These are phyloP conservation scores for Stromatinia cepivora DNA, from an alignment of 2,329 filamentous ascomycete species.

Conservation along the genomic window DNA sequence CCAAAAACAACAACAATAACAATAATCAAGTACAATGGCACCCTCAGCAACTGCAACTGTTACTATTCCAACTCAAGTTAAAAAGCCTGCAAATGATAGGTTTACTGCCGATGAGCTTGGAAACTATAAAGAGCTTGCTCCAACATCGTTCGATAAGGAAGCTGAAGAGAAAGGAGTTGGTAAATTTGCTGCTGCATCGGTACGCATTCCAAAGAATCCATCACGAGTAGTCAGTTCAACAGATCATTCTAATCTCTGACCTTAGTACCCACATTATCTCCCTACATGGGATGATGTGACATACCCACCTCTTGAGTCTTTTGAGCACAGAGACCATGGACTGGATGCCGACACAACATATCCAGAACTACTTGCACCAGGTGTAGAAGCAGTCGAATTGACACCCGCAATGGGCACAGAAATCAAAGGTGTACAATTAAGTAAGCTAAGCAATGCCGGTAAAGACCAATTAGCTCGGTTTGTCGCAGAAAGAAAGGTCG, in stretches of 20 bases:
- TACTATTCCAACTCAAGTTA: slow-evolving; percentile 27
- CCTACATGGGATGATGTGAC: slow-evolving; percentile 65
- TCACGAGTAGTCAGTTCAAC: background rate
- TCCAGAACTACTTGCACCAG: slow-evolving; percentile 62
- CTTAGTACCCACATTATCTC: slow-evolving; percentile 57
- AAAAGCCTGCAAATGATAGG: slow-evolving; percentile 27
- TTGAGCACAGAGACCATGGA: slow-evolving; percentile 73
- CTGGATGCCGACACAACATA: slow-evolving; percentile 71
- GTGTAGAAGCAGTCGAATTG: slow-evolving; percentile 57
- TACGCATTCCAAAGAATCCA: slow-evolving; percentile 24
- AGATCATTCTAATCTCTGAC: background rate
- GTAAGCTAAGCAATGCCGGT: slow-evolving; percentile 63
- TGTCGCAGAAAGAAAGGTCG: slow-evolving; percentile 75
- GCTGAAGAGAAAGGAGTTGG: slow-evolving; percentile 38
- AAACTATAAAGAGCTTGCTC: slow-evolving; percentile 39
- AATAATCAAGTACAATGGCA: slow-evolving; percentile 31
- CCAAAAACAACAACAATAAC: background rate
- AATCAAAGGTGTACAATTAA: slow-evolving; percentile 69
- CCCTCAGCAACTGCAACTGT: slow-evolving; percentile 37
- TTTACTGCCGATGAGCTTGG: slow-evolving; percentile 32
- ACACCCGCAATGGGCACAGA: slow-evolving; percentile 76
- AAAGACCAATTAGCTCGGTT: slow-evolving; percentile 77
- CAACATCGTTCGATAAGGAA: slow-evolving; percentile 38
- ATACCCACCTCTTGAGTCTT: slow-evolving; percentile 66
- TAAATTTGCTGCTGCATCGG: slow-evolving; percentile 36